Base-by-base conservation (phyloP, 23 red algal genomes). In the Chondrus crispus region DNA sequence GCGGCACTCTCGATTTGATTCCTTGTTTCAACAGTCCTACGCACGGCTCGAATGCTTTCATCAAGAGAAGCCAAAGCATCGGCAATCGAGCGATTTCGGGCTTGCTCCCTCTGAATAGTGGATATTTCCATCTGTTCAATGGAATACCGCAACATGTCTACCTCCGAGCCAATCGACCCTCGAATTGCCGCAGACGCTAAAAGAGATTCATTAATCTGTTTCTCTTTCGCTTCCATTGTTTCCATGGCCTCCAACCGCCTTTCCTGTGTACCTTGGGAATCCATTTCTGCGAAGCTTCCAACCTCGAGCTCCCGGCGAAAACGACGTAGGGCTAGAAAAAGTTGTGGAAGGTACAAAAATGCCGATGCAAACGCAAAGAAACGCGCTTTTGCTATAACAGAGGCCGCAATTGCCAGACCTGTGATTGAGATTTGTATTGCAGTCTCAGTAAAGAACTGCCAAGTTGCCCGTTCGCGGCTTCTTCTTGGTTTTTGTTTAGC, bases 281-380 rank as follows among this genome's bases (percentile, higher is more conserved):
- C n/a, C n/a, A n/a, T n/a, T n/a, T n/a, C n/a, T 12, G 13, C 50
- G 20, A 12, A 55, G 50, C 50, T 14, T 12, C 50, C 50, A 55
- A 20, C 50, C 50, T 55, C 50, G 50, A 55, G 18, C 60, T 66
- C 6, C 9, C 35, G 7, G 7, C 26, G 18, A 66, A 32, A 66
- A 32, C 60, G 60, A 66, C 60, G 60, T 6, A 66, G 9, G 60
- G 60, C 26, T 24, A 68, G 57, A 40, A 73, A 33, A 16, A 87
- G 62, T 54, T 87, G 84, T 14, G 66, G 84, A 73, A 87, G 42
- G 63, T 62, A 62, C 42, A 87, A 54, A 14, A 87, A 63, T 33
- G 57, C 64, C 36, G 69, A 87, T 16, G 69, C 28, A 35, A 71
- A 87, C 41, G 69, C 66, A 47, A 87, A 72, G 44, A 74, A 42